Conservation (phyloP, 805 yeast species). For the Nakazawaea wyomingensis region DNA sequence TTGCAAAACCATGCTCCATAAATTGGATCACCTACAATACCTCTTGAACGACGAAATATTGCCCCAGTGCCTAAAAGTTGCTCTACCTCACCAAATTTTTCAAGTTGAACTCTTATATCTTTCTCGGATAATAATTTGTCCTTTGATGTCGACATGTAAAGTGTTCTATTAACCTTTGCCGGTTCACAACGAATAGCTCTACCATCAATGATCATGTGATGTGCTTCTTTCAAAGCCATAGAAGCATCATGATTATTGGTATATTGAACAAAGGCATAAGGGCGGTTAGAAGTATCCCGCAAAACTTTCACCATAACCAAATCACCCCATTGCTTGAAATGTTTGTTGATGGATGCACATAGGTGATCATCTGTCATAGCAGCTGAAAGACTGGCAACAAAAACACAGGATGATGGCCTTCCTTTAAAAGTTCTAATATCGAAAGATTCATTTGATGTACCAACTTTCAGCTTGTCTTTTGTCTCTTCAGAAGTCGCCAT, state of each 20-base stretch:
- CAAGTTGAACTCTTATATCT: conserved; percentile 34
- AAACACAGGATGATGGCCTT: conserved; percentile 81
- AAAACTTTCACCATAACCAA: conserved; percentile 73
- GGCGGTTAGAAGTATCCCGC: conserved; percentile 75
- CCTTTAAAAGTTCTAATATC: conserved; percentile 29
- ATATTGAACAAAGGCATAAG: conserved; percentile 92
- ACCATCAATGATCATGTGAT: conserved; percentile 64
- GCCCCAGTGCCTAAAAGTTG: conserved; percentile 41
- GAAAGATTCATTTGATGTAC: conserved; percentile 17
- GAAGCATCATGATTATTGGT: conserved; percentile 64
- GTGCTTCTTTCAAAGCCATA: conserved; percentile 62
- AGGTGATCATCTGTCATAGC: conserved; percentile 64
- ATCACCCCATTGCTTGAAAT: conserved; percentile 68
- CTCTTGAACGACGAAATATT: not conserved
- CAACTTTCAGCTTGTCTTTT: conserved; percentile 12
- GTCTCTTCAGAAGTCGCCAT: conserved; percentile 2
- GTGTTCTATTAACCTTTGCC: conserved; percentile 86
- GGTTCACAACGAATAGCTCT: conserved; percentile 81
- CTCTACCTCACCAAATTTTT: conserved; percentile 72
- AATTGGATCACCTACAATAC: not conserved
- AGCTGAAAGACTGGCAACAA: conserved; percentile 81
- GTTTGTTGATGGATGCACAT: conserved; percentile 60
- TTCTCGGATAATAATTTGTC: conserved; percentile 17
- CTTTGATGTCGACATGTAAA: conserved; percentile 45
- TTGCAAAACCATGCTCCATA: conserved; percentile 64